These are phyloP conservation scores for Taphrina sp. DNA, from an alignment of 1,139 yeast species.

Conservation along the genomic window DNA sequence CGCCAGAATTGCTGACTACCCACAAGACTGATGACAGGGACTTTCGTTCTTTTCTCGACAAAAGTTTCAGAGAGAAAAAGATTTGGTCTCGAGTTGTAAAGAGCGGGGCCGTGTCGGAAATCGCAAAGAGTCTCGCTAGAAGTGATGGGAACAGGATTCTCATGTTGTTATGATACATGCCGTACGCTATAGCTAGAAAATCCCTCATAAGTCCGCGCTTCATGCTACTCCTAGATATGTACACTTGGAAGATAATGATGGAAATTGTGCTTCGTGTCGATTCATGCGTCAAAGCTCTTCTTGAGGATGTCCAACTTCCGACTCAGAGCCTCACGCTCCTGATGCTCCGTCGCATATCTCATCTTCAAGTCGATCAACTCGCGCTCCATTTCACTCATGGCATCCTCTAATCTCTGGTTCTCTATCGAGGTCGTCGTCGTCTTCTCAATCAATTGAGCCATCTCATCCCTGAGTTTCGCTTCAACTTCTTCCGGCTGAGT, in stretches of 20 bases:
- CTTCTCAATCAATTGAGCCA: slow-evolving; percentile 57
- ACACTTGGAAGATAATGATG: not conserved
- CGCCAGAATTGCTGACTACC: too few relatives aligned
- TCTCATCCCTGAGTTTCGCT: slow-evolving; percentile 43
- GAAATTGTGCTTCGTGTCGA: too few relatives aligned
- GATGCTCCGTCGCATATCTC: slow-evolving; percentile 28
- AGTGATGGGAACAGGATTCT: not conserved
- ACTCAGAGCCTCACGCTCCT: slow-evolving; percentile 12
- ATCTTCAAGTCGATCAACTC: slow-evolving; percentile 27
- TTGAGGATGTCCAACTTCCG: slow-evolving; percentile 28
- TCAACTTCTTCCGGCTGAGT: slow-evolving; percentile 40
- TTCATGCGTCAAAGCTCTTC: slow-evolving; percentile 29
- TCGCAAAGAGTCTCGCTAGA: not conserved
- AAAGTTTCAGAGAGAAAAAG: too few relatives aligned
- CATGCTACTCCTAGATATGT: not conserved
- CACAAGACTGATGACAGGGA: too few relatives aligned
- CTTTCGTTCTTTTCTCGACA: too few relatives aligned
- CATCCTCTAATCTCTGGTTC: slow-evolving; percentile 22
- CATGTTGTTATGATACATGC: not conserved
- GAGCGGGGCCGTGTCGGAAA: not conserved
- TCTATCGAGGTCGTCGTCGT: slow-evolving; percentile 4
- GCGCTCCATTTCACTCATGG: slow-evolving; percentile 26
- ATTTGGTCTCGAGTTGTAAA: too few relatives aligned
- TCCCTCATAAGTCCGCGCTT: not conserved
- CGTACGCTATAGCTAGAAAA: not conserved